These are phyloP conservation scores for Hibiscus tridactylites DNA, from an alignment of 345 rosid species.

Conservation along the genomic window DNA sequence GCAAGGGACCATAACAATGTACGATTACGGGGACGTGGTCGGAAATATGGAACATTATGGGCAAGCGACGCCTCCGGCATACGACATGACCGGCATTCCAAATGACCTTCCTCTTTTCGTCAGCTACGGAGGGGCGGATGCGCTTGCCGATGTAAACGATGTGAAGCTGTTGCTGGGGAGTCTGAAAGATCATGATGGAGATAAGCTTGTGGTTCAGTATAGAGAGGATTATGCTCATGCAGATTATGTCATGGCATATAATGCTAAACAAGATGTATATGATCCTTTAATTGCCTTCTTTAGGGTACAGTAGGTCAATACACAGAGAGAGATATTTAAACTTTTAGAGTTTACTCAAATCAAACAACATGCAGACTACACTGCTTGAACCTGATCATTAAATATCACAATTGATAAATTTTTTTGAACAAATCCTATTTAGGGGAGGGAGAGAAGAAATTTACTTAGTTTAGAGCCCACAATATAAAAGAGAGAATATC, in stretches of 20 bases:
- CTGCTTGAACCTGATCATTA: no score
- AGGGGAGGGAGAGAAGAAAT: no score
- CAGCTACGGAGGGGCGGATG: constrained; percentile 40
- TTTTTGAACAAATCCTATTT: no score
- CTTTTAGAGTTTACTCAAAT: no score
- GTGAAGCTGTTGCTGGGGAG: constrained; percentile 28
- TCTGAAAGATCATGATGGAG: constrained; percentile 27
- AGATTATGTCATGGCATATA: constrained; percentile 36
- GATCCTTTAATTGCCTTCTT: constrained; percentile 40
- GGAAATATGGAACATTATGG: constrained; percentile 38
- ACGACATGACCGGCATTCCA: constrained; percentile 39
- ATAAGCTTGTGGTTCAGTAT: constrained; percentile 26
- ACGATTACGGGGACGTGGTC: constrained; percentile 23
- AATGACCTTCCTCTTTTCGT: constrained; percentile 36
- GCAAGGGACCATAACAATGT: constrained; percentile 34
- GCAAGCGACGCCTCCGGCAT: constrained; percentile 30
- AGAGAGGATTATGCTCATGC: constrained; percentile 32
- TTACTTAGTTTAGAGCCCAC: no score
- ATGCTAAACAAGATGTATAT: constrained; percentile 37
- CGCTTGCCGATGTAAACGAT: constrained; percentile 32
- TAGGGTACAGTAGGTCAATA: neutral
- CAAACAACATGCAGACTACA: no score
- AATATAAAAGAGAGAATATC: no score
- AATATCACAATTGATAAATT: no score
- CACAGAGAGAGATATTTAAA: no score